These are phyloP conservation scores for Cutaneotrichosporon cyanovorans DNA, from an alignment of 1,284 basidiomycete species.

Conservation along the genomic window DNA sequence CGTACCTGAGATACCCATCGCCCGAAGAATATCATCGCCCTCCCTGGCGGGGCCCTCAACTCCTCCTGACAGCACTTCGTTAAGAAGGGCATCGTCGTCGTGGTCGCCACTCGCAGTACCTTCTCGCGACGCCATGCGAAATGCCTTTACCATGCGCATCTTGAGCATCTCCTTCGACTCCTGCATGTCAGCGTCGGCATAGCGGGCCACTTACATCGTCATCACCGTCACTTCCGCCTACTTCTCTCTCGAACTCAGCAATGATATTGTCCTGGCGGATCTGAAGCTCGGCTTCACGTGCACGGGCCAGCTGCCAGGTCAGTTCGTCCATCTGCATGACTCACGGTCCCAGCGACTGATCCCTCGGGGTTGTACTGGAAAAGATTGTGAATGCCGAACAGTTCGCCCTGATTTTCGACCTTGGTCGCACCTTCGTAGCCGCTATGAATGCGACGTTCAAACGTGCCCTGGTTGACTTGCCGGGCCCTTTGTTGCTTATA, in stretches of 20 bases:
- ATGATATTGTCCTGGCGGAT: slow-evolving; percentile 28
- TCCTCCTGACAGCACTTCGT: slow-evolving; percentile 10
- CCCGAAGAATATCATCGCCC: slow-evolving; percentile 21
- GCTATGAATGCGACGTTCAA: slow-evolving; percentile 37
- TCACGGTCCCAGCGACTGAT: slow-evolving; percentile 30
- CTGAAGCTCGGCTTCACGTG: slow-evolving; percentile 26
- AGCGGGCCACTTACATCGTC: slow-evolving; percentile 10
- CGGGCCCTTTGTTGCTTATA: slow-evolving; percentile 38
- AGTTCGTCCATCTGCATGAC: neutral
- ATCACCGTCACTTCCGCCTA: slow-evolving; percentile 19
- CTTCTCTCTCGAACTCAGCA: slow-evolving; percentile 21
- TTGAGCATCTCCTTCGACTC: slow-evolving; percentile 16
- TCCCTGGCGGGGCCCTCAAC: neutral
- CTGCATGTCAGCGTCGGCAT: neutral
- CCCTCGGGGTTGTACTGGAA: slow-evolving; percentile 40
- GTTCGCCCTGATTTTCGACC: slow-evolving; percentile 32
- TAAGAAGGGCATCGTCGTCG: slow-evolving; percentile 3
- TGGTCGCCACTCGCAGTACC: neutral
- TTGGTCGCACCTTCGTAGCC: slow-evolving; percentile 32
- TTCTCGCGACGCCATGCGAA: neutral
- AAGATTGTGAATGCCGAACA: slow-evolving; percentile 44
- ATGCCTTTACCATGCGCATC: slow-evolving; percentile 6
- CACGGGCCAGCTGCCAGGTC: slow-evolving; percentile 28
- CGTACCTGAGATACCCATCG: slow-evolving; percentile 25
- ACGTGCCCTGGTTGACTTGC: slow-evolving; percentile 42